A percentile compares a stretch with the other conserved stretches of the same genome.
phyloP scores from a whole-genome alignment of 148 eudicot genomes.

The Diospyros lotus region DNA sequence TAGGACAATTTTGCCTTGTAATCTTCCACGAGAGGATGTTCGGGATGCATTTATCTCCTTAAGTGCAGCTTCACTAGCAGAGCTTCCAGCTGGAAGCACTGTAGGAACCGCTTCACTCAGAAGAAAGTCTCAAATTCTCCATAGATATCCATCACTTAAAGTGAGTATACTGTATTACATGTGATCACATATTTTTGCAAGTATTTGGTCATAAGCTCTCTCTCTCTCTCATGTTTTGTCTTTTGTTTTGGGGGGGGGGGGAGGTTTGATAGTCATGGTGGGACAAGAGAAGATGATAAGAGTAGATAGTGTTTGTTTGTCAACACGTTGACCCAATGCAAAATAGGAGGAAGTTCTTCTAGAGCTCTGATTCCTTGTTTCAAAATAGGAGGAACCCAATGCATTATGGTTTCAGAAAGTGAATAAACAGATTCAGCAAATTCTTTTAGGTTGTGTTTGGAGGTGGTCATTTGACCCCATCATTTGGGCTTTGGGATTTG shows the following conservation, averaged over 20 bases:
- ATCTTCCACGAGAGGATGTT: conserved; percentile 91
- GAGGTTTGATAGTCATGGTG: too few species aligned
- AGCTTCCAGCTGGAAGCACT: conserved; percentile 85
- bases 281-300: not conserved
- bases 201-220: too few species aligned
- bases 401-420: not conserved
- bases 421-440: not conserved
- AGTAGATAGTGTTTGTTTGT: not conserved
- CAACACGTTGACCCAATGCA: not conserved
- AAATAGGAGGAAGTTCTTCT: not conserved
- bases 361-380: not conserved
- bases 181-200: not conserved
- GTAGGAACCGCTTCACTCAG: conserved; percentile 93
- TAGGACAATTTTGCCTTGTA: conserved; percentile 86
- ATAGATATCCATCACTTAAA: conserved; percentile 79
- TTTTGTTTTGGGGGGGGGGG: too few species aligned
- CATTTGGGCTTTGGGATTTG: not conserved
- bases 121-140: conserved; percentile 89
- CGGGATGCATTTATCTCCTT: conserved; percentile 94
- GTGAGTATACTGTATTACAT: conserved; percentile 34
- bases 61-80: conserved; percentile 67
- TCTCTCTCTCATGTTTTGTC: too few species aligned
- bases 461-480: too few species aligned
- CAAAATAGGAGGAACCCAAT: not conserved
- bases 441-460: not conserved